Evolutionary conservation across 176 grass and related monocot genomes (phyloP).

Genomic region (Echinochloa phyllopogon): DNA sequence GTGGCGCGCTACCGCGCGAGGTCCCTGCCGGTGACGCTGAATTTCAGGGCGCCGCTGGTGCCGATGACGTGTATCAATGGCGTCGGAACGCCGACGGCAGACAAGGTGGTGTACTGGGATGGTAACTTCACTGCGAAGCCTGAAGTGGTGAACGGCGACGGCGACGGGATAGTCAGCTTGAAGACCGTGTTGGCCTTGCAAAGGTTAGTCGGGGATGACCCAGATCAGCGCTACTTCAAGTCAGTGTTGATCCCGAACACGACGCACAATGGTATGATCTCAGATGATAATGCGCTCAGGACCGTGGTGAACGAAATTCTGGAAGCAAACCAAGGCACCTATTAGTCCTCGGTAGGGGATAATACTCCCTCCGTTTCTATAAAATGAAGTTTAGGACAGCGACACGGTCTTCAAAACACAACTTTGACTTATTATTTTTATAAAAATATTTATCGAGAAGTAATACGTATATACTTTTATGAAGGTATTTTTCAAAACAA

Average conservation of each 20-base stretch:
- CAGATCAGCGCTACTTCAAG: neutral
- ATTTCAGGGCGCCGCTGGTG: neutral
- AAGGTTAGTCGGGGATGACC: neutral
- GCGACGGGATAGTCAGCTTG: neutral
- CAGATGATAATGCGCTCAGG: neutral
- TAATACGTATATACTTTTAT: too few species aligned
- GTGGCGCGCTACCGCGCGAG: neutral
- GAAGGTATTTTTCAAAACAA: too few species aligned
- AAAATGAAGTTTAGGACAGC: too few species aligned
- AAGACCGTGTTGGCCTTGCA: neutral
- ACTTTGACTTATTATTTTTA: too few species aligned
- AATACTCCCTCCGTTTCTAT: too few species aligned
- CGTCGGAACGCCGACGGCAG: neutral
- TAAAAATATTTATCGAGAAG: too few species aligned
- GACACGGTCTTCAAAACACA: too few species aligned
- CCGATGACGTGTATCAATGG: slow-evolving; percentile 11
- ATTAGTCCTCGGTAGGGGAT: neutral
- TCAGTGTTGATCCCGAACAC: neutral
- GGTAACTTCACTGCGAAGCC: neutral
- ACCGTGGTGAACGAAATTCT: neutral
- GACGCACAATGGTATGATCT: neutral
- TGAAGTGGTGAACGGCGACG: neutral
- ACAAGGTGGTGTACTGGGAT: neutral
- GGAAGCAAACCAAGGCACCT: neutral
- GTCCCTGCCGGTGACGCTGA: neutral